phyloP scores from a whole-genome alignment of 441 rosid genomes.

The Bocquillonia castaneifolia region DNA sequence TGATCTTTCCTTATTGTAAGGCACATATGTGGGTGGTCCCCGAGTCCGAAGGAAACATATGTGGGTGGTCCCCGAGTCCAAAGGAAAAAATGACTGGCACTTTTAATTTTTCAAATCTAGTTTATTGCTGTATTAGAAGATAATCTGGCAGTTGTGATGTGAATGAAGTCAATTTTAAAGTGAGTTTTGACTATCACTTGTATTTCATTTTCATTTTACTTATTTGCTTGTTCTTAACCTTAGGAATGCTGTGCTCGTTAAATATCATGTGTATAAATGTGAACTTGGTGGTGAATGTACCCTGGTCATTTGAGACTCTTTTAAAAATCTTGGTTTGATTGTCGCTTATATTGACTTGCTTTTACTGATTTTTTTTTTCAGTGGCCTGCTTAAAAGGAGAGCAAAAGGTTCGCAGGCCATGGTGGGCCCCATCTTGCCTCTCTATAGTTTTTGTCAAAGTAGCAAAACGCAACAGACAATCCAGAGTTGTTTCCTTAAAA shows the following conservation, averaged over 20 bases:
- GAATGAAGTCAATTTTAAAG: too few relatives aligned
- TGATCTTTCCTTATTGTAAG: not conserved
- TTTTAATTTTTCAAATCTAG: too few relatives aligned
- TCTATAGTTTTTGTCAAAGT: conserved; percentile 71
- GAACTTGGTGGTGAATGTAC: not conserved
- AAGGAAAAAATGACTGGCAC: too few relatives aligned
- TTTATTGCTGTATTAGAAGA: not conserved
- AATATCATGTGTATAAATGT: not conserved
- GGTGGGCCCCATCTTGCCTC: conserved; percentile 98
- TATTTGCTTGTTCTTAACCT: not conserved
- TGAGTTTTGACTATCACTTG: too few relatives aligned
- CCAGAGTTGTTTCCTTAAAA: conserved; percentile 91
- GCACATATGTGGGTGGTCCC: not conserved
- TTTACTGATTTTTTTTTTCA: conserved; percentile 28
- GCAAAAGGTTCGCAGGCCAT: conserved; percentile 87
- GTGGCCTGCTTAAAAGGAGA: conserved; percentile 99
- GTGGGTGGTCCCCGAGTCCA: too few relatives aligned
- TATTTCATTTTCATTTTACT: not conserved
- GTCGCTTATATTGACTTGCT: conserved; percentile 2
- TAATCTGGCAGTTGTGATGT: too few relatives aligned
- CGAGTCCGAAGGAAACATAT: not conserved
- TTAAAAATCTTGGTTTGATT: not conserved
- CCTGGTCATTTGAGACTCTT: not conserved
- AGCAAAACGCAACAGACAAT: conserved; percentile 90
- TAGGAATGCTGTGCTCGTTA: not conserved